Conservation (phyloP, 1,284 basidiomycete species). For the Calocybe gambosa region DNA sequence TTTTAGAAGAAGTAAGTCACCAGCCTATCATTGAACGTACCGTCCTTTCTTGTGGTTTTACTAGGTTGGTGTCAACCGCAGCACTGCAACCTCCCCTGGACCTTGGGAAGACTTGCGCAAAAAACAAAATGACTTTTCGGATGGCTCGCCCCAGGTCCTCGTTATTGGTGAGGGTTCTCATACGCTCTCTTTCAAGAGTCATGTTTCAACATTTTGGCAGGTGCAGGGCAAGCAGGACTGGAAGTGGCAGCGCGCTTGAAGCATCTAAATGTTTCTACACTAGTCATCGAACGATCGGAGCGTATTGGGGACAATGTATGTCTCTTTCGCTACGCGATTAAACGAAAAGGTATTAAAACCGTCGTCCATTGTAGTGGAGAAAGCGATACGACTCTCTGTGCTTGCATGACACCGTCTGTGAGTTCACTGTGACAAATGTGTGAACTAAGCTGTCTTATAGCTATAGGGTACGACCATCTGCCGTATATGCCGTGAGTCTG, state of each 20-base stretch:
- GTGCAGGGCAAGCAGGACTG: slow-evolving; percentile 63
- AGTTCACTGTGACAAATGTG: slow-evolving; percentile 7
- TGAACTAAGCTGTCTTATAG: background rate
- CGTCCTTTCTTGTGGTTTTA: background rate
- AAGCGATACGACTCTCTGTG: slow-evolving; percentile 54
- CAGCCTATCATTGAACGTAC: background rate
- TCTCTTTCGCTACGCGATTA: background rate
- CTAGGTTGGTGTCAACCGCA: slow-evolving; percentile 12
- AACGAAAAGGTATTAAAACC: background rate
- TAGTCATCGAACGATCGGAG: slow-evolving; percentile 49
- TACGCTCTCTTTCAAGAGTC: background rate
- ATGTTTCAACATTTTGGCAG: slow-evolving; percentile 19
- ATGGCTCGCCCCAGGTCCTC: slow-evolving; percentile 39
- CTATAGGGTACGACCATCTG: slow-evolving; percentile 49
- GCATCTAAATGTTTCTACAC: slow-evolving; percentile 41
- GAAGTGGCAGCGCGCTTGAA: slow-evolving; percentile 54
- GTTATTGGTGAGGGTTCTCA: slow-evolving; percentile 30
- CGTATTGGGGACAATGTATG: slow-evolving; percentile 42
- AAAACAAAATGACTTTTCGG: slow-evolving; percentile 32
- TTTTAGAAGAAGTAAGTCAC: slow-evolving; percentile 7
- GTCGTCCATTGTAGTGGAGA: slow-evolving; percentile 34
- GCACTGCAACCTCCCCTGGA: slow-evolving; percentile 1
- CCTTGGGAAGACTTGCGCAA: slow-evolving; percentile 27
- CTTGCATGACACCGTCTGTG: slow-evolving; percentile 38
- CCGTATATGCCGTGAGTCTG: slow-evolving; percentile 46